Evolutionary conservation across 495 filamentous ascomycete species (phyloP).

Genomic region (Amniculicola lignicola): DNA sequence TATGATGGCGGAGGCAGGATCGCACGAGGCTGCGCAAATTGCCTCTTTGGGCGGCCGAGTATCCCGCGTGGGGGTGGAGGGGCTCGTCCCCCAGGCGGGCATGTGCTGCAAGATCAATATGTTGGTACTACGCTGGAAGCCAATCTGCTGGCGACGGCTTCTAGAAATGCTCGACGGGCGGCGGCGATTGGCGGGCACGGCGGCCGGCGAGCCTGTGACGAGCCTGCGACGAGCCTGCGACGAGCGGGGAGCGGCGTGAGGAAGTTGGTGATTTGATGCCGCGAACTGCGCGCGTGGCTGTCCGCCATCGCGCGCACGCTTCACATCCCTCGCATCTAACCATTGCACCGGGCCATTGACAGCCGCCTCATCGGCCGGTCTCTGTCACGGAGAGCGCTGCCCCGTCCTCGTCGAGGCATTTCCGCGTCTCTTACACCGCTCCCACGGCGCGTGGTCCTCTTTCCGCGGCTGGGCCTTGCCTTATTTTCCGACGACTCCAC

Average conservation of each 20-base stretch:
- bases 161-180: not conserved
- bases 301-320: not conserved
- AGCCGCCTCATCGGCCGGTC: constrained; percentile 2
- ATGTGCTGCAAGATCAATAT: not conserved
- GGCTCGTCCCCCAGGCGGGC: not conserved
- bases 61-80: constrained; percentile 12
- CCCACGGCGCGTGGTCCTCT: constrained; percentile 10
- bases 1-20: not conserved
- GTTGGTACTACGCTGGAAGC: not conserved
- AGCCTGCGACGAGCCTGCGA: too few species aligned
- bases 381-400: constrained; percentile 13
- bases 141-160: constrained; percentile 7
- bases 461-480: constrained; percentile 12
- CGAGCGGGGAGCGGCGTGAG: constrained; percentile 1
- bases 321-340: not conserved
- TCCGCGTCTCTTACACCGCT: constrained; percentile 6
- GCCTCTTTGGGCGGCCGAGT: not conserved
- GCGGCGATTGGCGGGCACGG: constrained; percentile 2
- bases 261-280: not conserved
- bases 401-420: constrained; percentile 8
- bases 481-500: constrained; percentile 28
- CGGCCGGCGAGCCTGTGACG: not conserved
- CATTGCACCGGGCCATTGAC: not conserved
- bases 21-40: constrained; percentile 7
- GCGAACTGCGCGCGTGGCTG: not conserved